Conservation (phyloP, 345 rosid genomes). For the Citropsis articulata region DNA sequence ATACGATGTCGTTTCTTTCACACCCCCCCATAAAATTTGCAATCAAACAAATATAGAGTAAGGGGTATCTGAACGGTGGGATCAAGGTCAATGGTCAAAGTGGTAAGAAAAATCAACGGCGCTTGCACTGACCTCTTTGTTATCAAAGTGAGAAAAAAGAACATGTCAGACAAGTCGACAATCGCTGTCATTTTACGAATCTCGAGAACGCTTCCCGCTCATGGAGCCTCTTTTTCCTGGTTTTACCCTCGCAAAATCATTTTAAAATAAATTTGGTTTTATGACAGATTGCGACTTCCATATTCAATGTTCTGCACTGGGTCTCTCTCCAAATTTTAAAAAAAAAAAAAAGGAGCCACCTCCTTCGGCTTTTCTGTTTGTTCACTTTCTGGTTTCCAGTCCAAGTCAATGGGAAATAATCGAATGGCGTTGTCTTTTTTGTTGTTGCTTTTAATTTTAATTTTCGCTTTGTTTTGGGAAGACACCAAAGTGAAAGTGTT, state of each 20-base stretch:
- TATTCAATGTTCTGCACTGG: no score
- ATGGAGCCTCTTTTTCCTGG: conserved; percentile 1
- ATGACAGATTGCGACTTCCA: background rate
- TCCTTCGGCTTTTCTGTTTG: no score
- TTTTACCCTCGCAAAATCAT: background rate
- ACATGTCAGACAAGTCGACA: conserved; percentile 50
- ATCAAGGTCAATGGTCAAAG: background rate
- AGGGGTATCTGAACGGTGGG: background rate
- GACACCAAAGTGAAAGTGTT: conserved; percentile 20
- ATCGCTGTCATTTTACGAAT: conserved; percentile 44
- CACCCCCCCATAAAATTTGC: rapidly evolving
- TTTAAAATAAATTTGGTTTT: background rate
- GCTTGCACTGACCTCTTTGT: background rate
- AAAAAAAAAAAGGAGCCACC: no score
- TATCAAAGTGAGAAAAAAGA: no score
- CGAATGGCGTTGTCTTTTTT: conserved; percentile 23
- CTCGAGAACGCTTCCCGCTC: conserved; percentile 49
- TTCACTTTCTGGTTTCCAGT: no score
- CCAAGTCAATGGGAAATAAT: conserved; percentile 27
- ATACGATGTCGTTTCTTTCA: background rate
- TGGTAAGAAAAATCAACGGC: background rate
- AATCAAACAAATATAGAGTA: no score
- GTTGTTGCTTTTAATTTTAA: conserved; percentile 28
- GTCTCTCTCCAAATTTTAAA: no score
- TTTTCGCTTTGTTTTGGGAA: conserved; percentile 29